Evolutionary conservation across 1,284 basidiomycete species (phyloP).

Genomic region (Cryptococcus floricola): DNA sequence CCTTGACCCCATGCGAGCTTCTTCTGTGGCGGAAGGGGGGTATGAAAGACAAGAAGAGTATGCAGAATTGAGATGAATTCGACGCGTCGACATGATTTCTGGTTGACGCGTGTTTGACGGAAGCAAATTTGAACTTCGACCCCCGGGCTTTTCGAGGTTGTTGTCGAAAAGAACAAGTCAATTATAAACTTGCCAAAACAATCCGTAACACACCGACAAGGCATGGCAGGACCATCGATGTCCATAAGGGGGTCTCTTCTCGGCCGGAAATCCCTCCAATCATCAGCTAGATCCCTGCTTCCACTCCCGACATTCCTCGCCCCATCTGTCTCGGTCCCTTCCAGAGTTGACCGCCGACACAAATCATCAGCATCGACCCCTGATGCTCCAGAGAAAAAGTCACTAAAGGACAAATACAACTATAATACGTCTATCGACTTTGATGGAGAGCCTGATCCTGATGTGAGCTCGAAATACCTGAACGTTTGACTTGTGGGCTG

Average conservation of each 20-base stretch:
- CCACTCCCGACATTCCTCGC: background rate
- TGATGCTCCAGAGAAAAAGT: background rate
- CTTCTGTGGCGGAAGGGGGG: too few species aligned
- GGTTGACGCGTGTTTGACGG: too few species aligned
- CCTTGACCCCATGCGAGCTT: too few species aligned
- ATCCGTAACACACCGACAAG: too few species aligned
- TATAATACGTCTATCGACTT: constrained; percentile 46
- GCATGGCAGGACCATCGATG: background rate
- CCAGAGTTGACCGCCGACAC: constrained; percentile 2
- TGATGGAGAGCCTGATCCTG: constrained; percentile 38
- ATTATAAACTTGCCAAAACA: too few species aligned
- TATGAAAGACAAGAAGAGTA: background rate
- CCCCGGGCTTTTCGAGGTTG: too few species aligned
- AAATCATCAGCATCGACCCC: constrained; percentile 3
- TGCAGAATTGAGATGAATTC: too few species aligned
- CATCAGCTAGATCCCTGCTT: too few species aligned
- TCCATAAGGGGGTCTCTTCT: background rate
- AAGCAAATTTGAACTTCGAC: too few species aligned
- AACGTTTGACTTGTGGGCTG: background rate
- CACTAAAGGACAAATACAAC: constrained; percentile 31
- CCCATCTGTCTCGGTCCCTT: constrained; percentile 5
- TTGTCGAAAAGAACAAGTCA: too few species aligned
- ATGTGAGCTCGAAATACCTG: constrained; percentile 25
- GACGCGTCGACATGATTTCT: too few species aligned
- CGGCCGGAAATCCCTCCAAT: too few species aligned